phyloP scores from a whole-genome alignment of 306 rosid genomes.

The Corylus americana region DNA sequence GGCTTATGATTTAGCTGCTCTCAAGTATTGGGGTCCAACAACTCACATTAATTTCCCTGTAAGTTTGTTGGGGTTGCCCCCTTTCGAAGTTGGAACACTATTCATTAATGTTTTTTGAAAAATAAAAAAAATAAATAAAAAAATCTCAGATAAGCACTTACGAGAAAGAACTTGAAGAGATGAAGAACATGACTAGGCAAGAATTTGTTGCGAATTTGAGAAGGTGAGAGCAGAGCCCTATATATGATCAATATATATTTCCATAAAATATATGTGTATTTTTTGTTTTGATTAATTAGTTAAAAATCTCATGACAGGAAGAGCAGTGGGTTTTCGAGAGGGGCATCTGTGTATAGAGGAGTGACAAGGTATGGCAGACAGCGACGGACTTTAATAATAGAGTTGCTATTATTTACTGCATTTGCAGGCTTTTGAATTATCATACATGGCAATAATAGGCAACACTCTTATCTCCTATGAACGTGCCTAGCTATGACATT shows the following conservation, averaged over 20 bases:
- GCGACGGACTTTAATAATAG: constrained; percentile 43
- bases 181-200: constrained; percentile 93
- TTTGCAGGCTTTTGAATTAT: constrained; percentile 56
- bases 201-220: constrained; percentile 98
- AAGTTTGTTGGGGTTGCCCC: constrained; percentile 34
- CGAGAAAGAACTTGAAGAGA: constrained; percentile 91
- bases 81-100: background rate
- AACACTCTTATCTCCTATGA: constrained; percentile 11
- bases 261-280: constrained; percentile 9
- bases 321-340: constrained; percentile 99
- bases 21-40: constrained; percentile 98
- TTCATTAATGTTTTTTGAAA: constrained; percentile 8
- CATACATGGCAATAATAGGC: constrained; percentile 37
- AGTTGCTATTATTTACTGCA: constrained; percentile 53
- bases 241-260: background rate
- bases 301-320: constrained; percentile 52
- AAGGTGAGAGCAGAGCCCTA: constrained; percentile 44
- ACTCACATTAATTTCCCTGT: constrained; percentile 98
- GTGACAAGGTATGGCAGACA: constrained; percentile 97
- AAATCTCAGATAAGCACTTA: constrained; percentile 71
- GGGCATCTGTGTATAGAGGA: constrained; percentile 98
- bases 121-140: too few species aligned
- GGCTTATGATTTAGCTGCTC: constrained; percentile 98
- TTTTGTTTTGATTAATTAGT: constrained; percentile 18
- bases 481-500: background rate